A percentile compares a stretch with the other conserved stretches of the same genome.
These are phyloP conservation scores for Marvania coccoides DNA, from an alignment of 139 green algal species.

Conservation along the genomic window DNA sequence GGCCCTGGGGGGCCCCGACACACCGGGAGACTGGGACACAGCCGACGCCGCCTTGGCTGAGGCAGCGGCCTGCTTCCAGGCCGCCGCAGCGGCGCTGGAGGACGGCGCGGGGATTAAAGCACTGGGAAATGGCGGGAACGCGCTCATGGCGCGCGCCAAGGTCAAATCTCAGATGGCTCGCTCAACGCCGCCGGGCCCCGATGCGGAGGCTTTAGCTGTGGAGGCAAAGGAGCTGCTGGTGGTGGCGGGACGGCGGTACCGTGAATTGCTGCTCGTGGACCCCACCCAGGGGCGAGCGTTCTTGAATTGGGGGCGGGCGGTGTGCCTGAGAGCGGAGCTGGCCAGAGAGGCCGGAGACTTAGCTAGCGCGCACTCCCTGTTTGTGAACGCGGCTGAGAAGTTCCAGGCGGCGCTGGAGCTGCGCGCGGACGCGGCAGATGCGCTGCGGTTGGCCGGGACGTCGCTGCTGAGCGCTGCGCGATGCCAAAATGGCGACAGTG, in stretches of 20 bases:
- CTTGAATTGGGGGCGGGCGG: conserved; percentile 28
- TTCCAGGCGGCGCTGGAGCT: conserved; percentile 27
- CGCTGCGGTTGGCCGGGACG: background rate
- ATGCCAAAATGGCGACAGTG: background rate
- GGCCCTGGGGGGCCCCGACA: background rate
- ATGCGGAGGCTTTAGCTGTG: background rate
- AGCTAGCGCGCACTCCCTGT: conserved; percentile 2
- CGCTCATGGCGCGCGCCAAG: conserved; percentile 14
- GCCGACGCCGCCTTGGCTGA: conserved; percentile 13
- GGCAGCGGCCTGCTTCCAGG: conserved; percentile 6
- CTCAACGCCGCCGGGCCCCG: background rate
- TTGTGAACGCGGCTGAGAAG: conserved; percentile 26
- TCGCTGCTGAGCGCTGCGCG: background rate
- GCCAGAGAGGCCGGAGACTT: background rate
- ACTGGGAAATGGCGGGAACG: conserved; percentile 26
- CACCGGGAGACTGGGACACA: conserved; percentile 9
- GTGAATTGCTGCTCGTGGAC: conserved; percentile 10
- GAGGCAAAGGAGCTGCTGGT: conserved; percentile 28
- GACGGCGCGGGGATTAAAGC: conserved; percentile 5
- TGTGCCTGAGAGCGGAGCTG: conserved; percentile 29
- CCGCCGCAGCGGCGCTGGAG: background rate
- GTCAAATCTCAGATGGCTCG: conserved; percentile 13
- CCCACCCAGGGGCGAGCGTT: conserved; percentile 9
- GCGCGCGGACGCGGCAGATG: background rate
- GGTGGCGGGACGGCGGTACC: conserved; percentile 23